Evolutionary conservation across 352 stramenopile genomes (phyloP).

Genomic region (Pythium myriotylum): DNA sequence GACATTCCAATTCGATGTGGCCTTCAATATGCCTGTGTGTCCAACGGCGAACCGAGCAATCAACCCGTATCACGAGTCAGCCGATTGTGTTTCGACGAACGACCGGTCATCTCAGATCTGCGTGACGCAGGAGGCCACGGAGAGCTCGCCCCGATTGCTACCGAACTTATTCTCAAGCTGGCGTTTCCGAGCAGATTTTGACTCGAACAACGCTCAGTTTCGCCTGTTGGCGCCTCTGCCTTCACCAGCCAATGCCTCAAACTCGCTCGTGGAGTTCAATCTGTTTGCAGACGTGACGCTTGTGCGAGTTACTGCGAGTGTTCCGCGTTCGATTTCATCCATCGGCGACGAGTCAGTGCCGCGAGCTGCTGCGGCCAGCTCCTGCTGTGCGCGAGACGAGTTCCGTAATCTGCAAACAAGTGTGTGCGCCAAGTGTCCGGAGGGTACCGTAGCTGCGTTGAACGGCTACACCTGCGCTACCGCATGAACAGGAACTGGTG

Average conservation of each 20-base stretch:
- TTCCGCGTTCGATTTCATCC: background rate
- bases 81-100: slow-evolving; percentile 6
- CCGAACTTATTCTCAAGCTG: slow-evolving; percentile 13
- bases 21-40: slow-evolving; percentile 12
- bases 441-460: background rate
- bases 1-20: slow-evolving; percentile 14
- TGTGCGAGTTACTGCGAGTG: slow-evolving; percentile 1
- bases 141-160: slow-evolving; percentile 7
- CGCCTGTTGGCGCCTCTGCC: slow-evolving; percentile 3
- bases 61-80: slow-evolving; percentile 16
- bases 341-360: too few species aligned
- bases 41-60: background rate
- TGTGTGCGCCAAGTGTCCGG: slow-evolving; percentile 12
- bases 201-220: slow-evolving; percentile 12
- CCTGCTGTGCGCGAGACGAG: slow-evolving; percentile 7
- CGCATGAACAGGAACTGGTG: too few species aligned
- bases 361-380: background rate
- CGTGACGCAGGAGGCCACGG: background rate
- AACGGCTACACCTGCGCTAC: slow-evolving; percentile 16
- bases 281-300: slow-evolving; percentile 19
- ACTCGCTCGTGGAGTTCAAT: background rate
- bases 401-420: slow-evolving; percentile 10
- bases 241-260: background rate
- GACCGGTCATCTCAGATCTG: slow-evolving; percentile 16
- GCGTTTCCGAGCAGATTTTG: slow-evolving; percentile 7